phyloP scores from a whole-genome alignment of 2,329 filamentous ascomycete species.

The Diplodia seriata region DNA sequence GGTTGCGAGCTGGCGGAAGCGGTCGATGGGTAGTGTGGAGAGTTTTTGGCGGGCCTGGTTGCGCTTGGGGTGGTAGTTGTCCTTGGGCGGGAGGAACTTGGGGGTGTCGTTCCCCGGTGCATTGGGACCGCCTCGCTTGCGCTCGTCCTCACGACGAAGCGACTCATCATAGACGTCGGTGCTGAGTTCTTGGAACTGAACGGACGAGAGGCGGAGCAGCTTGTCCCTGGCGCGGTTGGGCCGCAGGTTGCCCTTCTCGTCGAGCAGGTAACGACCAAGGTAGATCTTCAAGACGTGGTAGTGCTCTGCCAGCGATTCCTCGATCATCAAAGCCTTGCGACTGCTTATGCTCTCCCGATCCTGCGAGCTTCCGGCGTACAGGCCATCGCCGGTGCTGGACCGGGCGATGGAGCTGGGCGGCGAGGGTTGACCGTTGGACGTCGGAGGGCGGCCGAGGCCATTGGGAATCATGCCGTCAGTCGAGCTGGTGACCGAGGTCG shows the following conservation, averaged over 20 bases:
- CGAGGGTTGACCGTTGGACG: slow-evolving; percentile 66
- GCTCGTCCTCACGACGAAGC: slow-evolving; percentile 77
- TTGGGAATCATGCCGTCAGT: slow-evolving; percentile 58
- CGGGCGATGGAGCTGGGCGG: slow-evolving; percentile 87
- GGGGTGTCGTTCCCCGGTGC: slow-evolving; percentile 55
- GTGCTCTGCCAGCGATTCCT: slow-evolving; percentile 78
- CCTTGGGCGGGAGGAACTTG: slow-evolving; percentile 79
- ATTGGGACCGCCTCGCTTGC: slow-evolving; percentile 53
- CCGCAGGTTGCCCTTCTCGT: slow-evolving; percentile 75
- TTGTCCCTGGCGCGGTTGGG: slow-evolving; percentile 95
- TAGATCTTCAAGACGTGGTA: slow-evolving; percentile 81
- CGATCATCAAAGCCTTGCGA: slow-evolving; percentile 64
- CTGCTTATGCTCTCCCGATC: slow-evolving; percentile 64
- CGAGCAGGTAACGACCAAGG: slow-evolving; percentile 71
- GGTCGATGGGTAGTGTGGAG: slow-evolving; percentile 81
- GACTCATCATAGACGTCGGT: slow-evolving; percentile 98
- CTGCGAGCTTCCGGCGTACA: slow-evolving; percentile 62
- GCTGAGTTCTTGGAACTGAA: slow-evolving; percentile 96
- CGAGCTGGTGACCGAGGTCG: slow-evolving; percentile 47
- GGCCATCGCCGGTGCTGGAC: slow-evolving; percentile 79
- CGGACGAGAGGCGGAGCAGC: slow-evolving; percentile 82
- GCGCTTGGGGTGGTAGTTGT: slow-evolving; percentile 92
- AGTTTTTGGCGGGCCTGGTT: slow-evolving; percentile 98
- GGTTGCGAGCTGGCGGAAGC: slow-evolving; percentile 90
- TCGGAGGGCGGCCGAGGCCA: slow-evolving; percentile 53